A percentile compares a stretch with the other conserved stretches of the same genome.
phyloP scores from a whole-genome alignment of 257 asterid species.

The Ilex aquifolium region DNA sequence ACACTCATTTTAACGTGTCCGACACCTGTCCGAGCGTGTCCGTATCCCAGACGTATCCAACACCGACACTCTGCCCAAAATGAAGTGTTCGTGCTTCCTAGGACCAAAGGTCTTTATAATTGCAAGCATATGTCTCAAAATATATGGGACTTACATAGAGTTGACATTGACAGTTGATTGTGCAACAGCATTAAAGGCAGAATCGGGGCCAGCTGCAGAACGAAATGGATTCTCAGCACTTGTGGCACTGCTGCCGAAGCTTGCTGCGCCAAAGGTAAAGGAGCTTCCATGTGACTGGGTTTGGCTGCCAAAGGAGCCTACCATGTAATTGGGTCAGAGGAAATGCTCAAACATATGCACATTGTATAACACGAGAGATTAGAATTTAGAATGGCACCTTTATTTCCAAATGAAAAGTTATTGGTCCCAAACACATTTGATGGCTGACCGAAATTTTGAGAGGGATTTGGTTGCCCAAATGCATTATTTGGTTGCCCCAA shows the following conservation, averaged over 20 bases:
- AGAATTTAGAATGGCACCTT: conserved; percentile 36
- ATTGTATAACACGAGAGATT: conserved; percentile 6
- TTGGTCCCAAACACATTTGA: conserved; percentile 31
- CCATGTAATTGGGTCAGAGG: conserved; percentile 10
- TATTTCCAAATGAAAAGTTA: conserved; percentile 31
- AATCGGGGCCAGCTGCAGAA: conserved; percentile 22
- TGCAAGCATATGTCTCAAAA: background rate
- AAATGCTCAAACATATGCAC: conserved; percentile 1
- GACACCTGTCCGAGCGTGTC: no score
- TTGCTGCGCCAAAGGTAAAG: conserved; percentile 35
- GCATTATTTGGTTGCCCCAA: conserved; percentile 27
- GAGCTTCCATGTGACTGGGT: conserved; percentile 23
- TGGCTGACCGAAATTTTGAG: conserved; percentile 46
- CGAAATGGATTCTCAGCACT: conserved; percentile 41
- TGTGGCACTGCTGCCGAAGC: conserved; percentile 23
- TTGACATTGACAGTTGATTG: conserved; percentile 17
- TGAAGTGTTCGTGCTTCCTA: no score
- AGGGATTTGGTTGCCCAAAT: conserved; percentile 51
- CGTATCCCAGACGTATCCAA: no score
- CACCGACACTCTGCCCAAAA: no score
- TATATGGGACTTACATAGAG: conserved; percentile 32
- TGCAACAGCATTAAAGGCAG: conserved; percentile 16
- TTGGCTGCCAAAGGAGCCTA: conserved; percentile 24
- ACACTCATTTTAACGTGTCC: no score
- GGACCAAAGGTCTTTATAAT: background rate